Evolutionary conservation across 148 eudicot genomes (phyloP), one percentile per base, ranked within the genome.

Genomic region (Rhododendron simsii): DNA sequence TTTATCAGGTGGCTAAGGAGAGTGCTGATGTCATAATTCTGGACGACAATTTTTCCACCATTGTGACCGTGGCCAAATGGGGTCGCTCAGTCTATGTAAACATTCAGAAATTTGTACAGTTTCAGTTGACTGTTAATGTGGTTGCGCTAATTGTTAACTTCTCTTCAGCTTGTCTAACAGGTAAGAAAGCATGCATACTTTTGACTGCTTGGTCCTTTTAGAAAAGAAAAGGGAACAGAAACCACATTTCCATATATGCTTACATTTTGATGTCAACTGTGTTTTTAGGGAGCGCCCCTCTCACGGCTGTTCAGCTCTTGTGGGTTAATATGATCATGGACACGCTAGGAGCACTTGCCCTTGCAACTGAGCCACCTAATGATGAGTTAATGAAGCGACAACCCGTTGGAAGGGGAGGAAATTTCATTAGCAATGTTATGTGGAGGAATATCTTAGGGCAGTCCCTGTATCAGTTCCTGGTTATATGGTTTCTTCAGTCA

Each of bases 281-380:
- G 16, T 57, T 90, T 90, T 44, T 88, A 94, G 98, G 98, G 65
- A 91, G 91, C 85, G 95, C 98, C 71, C 98, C 98, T 23, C 92
- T 96, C 45, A 96, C 98, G 37, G 98, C 98, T 85, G 98, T 96
- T 91, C 98, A 96, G 84, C 95, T 96, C 39, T 87, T 96, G 91
- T 96, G 98, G 98, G 98, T 96, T 23, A 96, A 96, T 88, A 96
- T 96, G 98, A 96, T 96, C 75, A 96, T 96, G 98, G 98, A 96
- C 86, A 96, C 98, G 28, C 91, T 96, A 4, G 98, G 98, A 37
- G 98, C 98, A 55, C 96, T 96, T 84, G 98, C 98, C 45, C 87
- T 96, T 59, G 98, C 98, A 61, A 96, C 98, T 41, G 98, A 96
- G 90, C 98, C 98, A 81, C 98, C 98, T 50, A 93, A 93, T 26